These are phyloP conservation scores for Hyphodiscus hymeniophilus DNA, from an alignment of 495 filamentous ascomycete genomes.

Conservation along the genomic window DNA sequence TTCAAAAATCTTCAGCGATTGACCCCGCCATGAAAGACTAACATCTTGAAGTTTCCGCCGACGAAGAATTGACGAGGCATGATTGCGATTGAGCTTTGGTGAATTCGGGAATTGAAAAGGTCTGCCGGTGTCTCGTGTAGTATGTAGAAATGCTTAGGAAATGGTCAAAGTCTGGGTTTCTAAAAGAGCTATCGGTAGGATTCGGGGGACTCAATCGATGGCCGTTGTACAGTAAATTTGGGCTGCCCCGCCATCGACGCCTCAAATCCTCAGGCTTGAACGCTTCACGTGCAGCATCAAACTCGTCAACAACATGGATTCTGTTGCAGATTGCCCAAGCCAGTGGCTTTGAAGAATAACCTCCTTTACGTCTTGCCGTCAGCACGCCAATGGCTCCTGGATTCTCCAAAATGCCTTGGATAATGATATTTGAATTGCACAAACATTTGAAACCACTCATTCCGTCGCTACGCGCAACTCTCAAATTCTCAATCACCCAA, in stretches of 20 bases:
- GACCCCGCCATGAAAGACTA: constrained; percentile 21
- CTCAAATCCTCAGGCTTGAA: too few species aligned
- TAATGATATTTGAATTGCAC: too few species aligned
- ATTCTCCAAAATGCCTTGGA: too few species aligned
- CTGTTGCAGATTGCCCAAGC: background rate
- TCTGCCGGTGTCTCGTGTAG: background rate
- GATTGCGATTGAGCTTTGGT: constrained; percentile 21
- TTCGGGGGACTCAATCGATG: background rate
- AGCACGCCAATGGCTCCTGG: background rate
- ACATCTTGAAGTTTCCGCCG: constrained; percentile 99
- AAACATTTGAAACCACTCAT: too few species aligned
- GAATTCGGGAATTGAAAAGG: constrained; percentile 1
- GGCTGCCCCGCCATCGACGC: background rate
- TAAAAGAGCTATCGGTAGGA: background rate
- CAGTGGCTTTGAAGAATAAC: background rate
- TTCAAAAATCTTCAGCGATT: background rate
- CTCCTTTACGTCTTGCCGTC: background rate
- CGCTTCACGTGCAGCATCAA: background rate
- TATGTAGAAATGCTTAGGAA: background rate
- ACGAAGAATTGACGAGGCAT: constrained; percentile 99
- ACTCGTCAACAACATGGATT: background rate
- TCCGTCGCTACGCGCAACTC: too few species aligned
- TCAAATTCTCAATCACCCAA: too few species aligned
- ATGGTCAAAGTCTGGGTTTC: background rate
- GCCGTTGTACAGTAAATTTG: too few species aligned